Percentiles rank a stretch among this genome's conserved stretches.
phyloP scores from a whole-genome alignment of 345 rosid genomes.

The Raphanus sativus region DNA sequence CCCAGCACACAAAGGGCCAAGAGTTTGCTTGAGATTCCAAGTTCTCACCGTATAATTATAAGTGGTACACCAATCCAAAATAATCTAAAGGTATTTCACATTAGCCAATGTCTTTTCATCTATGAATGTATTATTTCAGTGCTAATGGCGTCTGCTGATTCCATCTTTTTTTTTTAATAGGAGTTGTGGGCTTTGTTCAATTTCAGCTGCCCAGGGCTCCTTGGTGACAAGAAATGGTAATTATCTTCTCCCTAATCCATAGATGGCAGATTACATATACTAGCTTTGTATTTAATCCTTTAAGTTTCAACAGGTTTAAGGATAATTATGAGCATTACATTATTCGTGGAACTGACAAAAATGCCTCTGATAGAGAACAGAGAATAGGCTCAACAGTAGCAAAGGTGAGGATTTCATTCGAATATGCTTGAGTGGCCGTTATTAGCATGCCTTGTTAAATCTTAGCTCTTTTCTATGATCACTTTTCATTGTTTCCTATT shows the following conservation, averaged over 20 bases:
- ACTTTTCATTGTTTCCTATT: background rate
- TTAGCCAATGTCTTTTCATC: background rate
- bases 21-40: constrained; percentile 93
- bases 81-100: constrained; percentile 76
- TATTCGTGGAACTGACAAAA: constrained; percentile 87
- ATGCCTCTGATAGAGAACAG: constrained; percentile 87
- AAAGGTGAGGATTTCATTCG: constrained; percentile 57
- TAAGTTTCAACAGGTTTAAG: constrained; percentile 65
- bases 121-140: background rate
- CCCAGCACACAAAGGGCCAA: constrained; percentile 97
- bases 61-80: constrained; percentile 98
- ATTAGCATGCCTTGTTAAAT: constrained; percentile 7
- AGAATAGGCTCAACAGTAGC: constrained; percentile 87
- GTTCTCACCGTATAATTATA: constrained; percentile 81
- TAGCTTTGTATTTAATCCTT: constrained; percentile 21
- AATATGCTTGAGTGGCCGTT: constrained; percentile 16
- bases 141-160: background rate
- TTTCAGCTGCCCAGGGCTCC: constrained; percentile 84
- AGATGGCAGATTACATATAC: constrained; percentile 25
- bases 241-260: constrained; percentile 14
- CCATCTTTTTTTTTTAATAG: constrained; percentile 44
- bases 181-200: constrained; percentile 96
- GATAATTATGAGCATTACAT: constrained; percentile 71
- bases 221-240: constrained; percentile 86
- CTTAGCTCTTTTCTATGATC: constrained; percentile 2